A percentile compares a stretch with the other conserved stretches of the same genome.
Evolutionary conservation across 441 rosid genomes (phyloP).

Genomic region (Jatropha multifida): DNA sequence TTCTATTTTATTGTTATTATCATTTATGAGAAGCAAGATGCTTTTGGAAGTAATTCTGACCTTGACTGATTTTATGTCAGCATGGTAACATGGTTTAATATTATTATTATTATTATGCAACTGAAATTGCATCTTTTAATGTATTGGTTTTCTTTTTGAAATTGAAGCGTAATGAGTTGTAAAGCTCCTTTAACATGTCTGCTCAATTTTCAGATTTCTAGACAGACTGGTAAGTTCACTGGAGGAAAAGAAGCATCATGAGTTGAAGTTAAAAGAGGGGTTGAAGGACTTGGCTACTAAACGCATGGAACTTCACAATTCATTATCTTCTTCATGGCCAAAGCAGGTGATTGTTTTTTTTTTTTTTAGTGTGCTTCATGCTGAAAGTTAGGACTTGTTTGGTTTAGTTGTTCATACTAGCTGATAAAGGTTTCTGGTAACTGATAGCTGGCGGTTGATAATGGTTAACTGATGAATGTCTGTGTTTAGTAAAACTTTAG

Average conservation of each 20-base stretch:
- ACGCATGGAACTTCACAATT: constrained; percentile 93
- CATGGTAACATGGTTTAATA: neutral
- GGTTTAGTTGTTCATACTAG: no score
- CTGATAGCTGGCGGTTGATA: no score
- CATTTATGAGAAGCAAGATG: neutral
- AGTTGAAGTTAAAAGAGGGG: constrained; percentile 74
- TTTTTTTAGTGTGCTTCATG: constrained; percentile 9
- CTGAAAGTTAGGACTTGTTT: neutral
- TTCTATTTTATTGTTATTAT: neutral
- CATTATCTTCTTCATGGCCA: constrained; percentile 90
- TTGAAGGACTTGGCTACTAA: constrained; percentile 73
- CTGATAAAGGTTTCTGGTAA: no score
- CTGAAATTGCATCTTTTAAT: constrained; percentile 3
- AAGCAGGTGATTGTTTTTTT: constrained; percentile 59
- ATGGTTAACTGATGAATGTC: no score
- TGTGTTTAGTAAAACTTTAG: no score
- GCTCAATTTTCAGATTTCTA: constrained; percentile 59
- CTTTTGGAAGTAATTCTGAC: neutral
- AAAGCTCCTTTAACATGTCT: constrained; percentile 15
- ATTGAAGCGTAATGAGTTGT: constrained; percentile 3
- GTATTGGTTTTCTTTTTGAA: constrained; percentile 1
- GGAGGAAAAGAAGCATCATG: constrained; percentile 91
- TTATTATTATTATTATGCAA: neutral
- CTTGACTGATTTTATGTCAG: neutral
- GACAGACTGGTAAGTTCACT: constrained; percentile 79